Percentiles rank a stretch among this genome's conserved stretches.
Conservation (phyloP, 176 grass and related monocot genomes). For the Typha latifolia region DNA sequence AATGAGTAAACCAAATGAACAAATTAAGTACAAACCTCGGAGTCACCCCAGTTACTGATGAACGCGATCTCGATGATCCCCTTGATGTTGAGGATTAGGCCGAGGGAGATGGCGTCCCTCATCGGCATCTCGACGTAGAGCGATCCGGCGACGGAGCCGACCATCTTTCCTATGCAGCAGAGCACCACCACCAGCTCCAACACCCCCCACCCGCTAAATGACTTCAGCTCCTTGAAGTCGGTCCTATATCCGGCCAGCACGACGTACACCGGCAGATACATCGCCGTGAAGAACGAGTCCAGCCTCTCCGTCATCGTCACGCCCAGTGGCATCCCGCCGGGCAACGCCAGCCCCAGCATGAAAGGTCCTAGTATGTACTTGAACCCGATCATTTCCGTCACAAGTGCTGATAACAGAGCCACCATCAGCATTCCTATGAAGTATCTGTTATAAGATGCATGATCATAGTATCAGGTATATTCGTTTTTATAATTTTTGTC, state of each 20-base stretch:
- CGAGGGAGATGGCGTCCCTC: constrained; percentile 37
- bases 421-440: constrained; percentile 49
- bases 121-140: constrained; percentile 53
- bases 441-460: background rate
- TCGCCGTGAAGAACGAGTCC: constrained; percentile 56
- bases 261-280: constrained; percentile 62
- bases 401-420: constrained; percentile 41
- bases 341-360: constrained; percentile 55
- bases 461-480: too few species aligned
- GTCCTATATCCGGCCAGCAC: constrained; percentile 62
- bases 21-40: constrained; percentile 24
- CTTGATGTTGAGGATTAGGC: constrained; percentile 57
- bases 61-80: constrained; percentile 67
- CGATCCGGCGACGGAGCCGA: constrained; percentile 40
- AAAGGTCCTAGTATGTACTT: constrained; percentile 55
- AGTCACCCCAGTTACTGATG: constrained; percentile 68
- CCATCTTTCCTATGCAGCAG: constrained; percentile 48
- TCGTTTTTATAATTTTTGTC: too few species aligned
- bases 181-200: constrained; percentile 58
- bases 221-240: constrained; percentile 36
- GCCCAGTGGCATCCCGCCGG: constrained; percentile 70
- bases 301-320: constrained; percentile 63
- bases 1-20: background rate
- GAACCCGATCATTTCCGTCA: constrained; percentile 56
- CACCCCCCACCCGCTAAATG: constrained; percentile 28